Evolutionary conservation across 2,329 filamentous ascomycete genomes (phyloP), one percentile per base, ranked within the genome.

Genomic region (Onygenales sp.): DNA sequence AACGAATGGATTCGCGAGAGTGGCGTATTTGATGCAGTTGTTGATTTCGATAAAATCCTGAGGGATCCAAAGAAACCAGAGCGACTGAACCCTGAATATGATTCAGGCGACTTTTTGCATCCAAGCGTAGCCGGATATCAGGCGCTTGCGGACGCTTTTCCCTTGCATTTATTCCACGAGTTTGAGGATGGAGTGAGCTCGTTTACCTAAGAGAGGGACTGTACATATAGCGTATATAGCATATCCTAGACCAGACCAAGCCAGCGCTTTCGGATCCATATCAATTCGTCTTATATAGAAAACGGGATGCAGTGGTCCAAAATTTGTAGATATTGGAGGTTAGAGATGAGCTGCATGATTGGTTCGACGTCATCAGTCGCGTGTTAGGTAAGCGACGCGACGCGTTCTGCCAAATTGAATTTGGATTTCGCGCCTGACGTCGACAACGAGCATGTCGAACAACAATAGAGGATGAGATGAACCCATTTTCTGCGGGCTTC

Each of bases 21-120:
- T 44, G 78, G 76, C 0, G 69, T 70, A 1, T 86, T 85, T 63
- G 81, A 85, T 59, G 76, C 72, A 0, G 75, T 82, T 3, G 66
- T 85, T 31, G 84, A 87, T 63, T 86, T 87, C 59, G 81, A 84
- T 60, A 70, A 64, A 39, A 66, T 80, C 11, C 59, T 86, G 38
- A 74, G 77, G 9, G 75, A 85, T 63, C 71, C 75, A 11, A 66
- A 66, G 3, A 72, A 75, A 32, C 67, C 69, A 17, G 75, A 72
- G n/a, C 71, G 75, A 61, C 61, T 87, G 63, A 72, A 71, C 21
- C 62, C 64, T 10, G 61, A 73, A 55, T 84, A 75, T 58, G 77
- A 86, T 59, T 76, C 77, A 0, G 84, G 84, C 0, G 84, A 87
- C 66, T 83, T 82, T 63, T 63, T 87, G 61, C 84, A 87, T 70